Evolutionary conservation across 306 rosid genomes (phyloP), one percentile per base, ranked within the genome.

Genomic region (Trifolium dubium): DNA sequence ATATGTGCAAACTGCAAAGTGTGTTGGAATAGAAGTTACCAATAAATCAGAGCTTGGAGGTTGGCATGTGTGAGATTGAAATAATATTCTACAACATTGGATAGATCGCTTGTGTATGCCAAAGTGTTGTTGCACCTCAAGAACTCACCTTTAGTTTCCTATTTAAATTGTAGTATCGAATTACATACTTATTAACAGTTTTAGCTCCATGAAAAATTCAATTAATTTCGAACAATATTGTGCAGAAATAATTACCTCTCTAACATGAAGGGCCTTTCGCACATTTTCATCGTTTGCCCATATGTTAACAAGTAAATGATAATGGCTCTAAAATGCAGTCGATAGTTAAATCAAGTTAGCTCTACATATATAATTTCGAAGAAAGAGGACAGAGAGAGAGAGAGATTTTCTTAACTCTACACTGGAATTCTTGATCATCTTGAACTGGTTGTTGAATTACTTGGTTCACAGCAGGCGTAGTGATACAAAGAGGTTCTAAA

Each of bases 231-330:
- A 37, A n/a, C 10, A 71, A 19, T 56, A 43, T 41, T 77, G 31
- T 32, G 79, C 63, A 32, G 5, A 31, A 30, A 70, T 77, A 84
- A 59, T 75, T 77, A 84, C 87, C 80, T 84, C 35, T 31, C 78
- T 78, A 23, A 80, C 10, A 12, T 64, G 78, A 76, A 85, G 78
- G 30, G 86, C 82, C 31, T 68, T 65, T 60, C 78, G 10, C 47
- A 82, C 88, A 15, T 14, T 72, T 56, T 72, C 67, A 72, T 82
- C 86, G 14, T 85, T 85, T 67, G 86, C 84, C 88, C 86, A 82
- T 1, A 2, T 11, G 59, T 75, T n/a, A 11, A 78, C n/a, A 29
- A 76, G 69, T 15, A 79, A 15, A 61, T 82, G 75, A 63, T 64
- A 29, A 77, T 82, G 55, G 10, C 46, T 35, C 86, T 85, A 44